Evolutionary conservation across 805 yeast species (phyloP), one percentile per base, ranked within the genome.

Genomic region (Kuraishia floccosa): DNA sequence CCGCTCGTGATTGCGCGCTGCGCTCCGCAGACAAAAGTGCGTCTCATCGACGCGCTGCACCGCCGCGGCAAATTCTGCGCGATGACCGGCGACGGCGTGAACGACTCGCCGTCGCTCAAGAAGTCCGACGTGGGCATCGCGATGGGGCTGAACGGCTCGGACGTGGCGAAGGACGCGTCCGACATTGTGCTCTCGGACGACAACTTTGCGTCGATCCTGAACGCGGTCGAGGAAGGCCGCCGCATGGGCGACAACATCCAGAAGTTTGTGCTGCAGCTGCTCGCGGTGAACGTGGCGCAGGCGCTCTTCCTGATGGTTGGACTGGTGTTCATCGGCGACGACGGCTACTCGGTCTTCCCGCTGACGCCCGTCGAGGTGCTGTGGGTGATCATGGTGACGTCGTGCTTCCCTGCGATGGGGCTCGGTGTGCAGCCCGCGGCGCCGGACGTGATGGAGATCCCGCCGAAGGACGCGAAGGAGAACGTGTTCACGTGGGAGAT

Each of bases 391-490:
- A 84, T 80, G 47, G 70, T 78, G 25, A 79, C 89, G 1, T 76
- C 86, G 2, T 76, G 85, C 42, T 77, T 79, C 63, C 89, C 89
- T 27, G 87, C 87, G 14, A 78, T 80, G 83, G 87, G 89, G 17
- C 65, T 79, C 32, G 85, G 85, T 31, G 62, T 74, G 34, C 84
- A 79, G 50, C 60, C 58, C 36, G 84, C 84, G 1, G 61, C 65
- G 38, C 68, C 71, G 23, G 84, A 74, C 44, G 55, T 76, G 25
- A 73, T 78, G 72, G 63, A 68, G 24, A 61, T 64, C 39, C 75
- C 78, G 18, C 87, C 87, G 27, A 72, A 70, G 39, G 71, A 68
- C 34, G 52, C 70, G 11, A 64, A 56, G 34, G 60, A 57, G 30
- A 64, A 67, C 16, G 72, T 79, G 28, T 78, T 79, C 49, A 74